These are phyloP conservation scores for Psilocybe azurescens DNA, from an alignment of 768 basidiomycete species.

Conservation along the genomic window DNA sequence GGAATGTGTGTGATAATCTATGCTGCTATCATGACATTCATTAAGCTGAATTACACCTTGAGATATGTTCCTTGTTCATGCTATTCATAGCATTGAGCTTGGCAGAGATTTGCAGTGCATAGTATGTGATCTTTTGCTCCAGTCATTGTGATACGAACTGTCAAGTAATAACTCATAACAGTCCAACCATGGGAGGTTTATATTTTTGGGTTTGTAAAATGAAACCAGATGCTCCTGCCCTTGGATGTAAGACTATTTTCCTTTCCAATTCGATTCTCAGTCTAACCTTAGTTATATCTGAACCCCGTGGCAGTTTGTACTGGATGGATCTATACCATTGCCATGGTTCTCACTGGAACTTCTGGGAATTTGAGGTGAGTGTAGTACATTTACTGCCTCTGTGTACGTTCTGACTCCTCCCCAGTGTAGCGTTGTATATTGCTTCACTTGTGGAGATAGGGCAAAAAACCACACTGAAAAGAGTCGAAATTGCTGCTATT, in stretches of 20 bases:
- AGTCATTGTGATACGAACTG: neutral
- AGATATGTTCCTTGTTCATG: constrained; percentile 66
- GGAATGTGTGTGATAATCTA: constrained; percentile 48
- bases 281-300: neutral
- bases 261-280: neutral
- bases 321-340: constrained; percentile 65
- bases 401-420: neutral
- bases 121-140: constrained; percentile 38
- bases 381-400: neutral
- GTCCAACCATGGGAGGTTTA: constrained; percentile 61
- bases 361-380: constrained; percentile 58
- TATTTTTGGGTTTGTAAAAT: constrained; percentile 71
- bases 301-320: constrained; percentile 39
- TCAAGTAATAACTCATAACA: constrained; percentile 19
- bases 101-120: constrained; percentile 64
- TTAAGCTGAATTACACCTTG: neutral
- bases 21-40: neutral
- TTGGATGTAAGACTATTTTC: constrained; percentile 48
- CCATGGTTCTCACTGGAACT: constrained; percentile 64
- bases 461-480: constrained; percentile 44
- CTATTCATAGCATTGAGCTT: constrained; percentile 58
- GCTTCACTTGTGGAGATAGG: constrained; percentile 58
- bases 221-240: constrained; percentile 56
- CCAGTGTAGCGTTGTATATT: constrained; percentile 57
- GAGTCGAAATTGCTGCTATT: constrained; percentile 55